A percentile compares a stretch with the other conserved stretches of the same genome.
phyloP scores from a whole-genome alignment of 306 rosid genomes.

The Glycine latifolia region DNA sequence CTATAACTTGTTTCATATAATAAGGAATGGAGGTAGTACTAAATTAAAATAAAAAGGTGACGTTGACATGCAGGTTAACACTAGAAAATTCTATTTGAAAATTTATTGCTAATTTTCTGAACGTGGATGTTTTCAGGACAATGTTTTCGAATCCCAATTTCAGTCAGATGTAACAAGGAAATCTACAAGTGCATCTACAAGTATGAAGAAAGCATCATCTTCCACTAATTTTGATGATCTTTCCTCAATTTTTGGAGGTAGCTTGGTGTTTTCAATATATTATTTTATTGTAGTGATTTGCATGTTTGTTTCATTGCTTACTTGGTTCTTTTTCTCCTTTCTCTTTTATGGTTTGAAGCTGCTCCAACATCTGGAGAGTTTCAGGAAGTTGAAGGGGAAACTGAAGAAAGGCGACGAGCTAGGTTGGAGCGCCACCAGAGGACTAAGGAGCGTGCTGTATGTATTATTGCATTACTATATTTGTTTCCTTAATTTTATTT shows the following conservation, averaged over 20 bases:
- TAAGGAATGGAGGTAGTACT: not conserved
- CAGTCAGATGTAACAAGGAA: conserved; percentile 73
- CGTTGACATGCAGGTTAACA: conserved; percentile 4
- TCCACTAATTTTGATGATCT: conserved; percentile 89
- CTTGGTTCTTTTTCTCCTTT: conserved; percentile 28
- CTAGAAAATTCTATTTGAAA: conserved; percentile 32
- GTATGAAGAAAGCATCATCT: conserved; percentile 80
- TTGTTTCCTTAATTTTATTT: conserved; percentile 35
- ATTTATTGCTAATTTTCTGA: conserved; percentile 42
- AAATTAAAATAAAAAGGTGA: conserved; percentile 15
- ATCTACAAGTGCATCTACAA: conserved; percentile 62
- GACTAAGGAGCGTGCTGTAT: conserved; percentile 88
- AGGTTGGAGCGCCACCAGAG: conserved; percentile 95
- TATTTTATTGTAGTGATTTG: conserved; percentile 20
- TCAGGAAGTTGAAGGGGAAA: conserved; percentile 96
- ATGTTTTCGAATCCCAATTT: conserved; percentile 65
- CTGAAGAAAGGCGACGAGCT: conserved; percentile 92
- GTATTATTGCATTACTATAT: conserved; percentile 41
- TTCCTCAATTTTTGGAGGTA: conserved; percentile 92
- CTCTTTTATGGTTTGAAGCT: conserved; percentile 59
- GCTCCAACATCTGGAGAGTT: conserved; percentile 81
- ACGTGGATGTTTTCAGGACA: conserved; percentile 59
- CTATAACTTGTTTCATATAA: too few relatives aligned
- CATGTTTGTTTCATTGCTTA: conserved; percentile 33
- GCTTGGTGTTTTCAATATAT: conserved; percentile 36